These are phyloP conservation scores for Cytospora paraplurivora DNA, from an alignment of 2,329 filamentous ascomycete genomes.

Conservation along the genomic window DNA sequence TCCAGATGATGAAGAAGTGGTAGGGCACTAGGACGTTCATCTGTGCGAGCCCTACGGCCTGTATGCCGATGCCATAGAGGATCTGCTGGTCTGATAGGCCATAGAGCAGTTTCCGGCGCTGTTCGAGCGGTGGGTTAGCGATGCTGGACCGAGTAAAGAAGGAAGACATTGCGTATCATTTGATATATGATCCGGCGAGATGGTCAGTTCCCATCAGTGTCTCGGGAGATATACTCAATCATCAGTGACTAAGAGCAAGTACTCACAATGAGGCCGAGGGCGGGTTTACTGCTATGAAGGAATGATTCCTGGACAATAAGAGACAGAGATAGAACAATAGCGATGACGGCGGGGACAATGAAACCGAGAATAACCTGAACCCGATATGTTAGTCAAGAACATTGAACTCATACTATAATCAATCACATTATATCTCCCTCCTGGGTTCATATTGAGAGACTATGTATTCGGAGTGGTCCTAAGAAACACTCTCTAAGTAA, in stretches of 20 bases:
- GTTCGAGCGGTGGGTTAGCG: neutral
- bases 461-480: no score
- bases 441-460: neutral
- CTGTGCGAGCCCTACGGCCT: conserved; percentile 63
- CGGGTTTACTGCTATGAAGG: conserved; percentile 16
- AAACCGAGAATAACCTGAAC: conserved; percentile 27
- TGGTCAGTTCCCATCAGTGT: neutral
- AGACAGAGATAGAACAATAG: conserved; percentile 24
- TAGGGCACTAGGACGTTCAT: conserved; percentile 62
- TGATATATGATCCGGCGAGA: no score
- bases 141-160: no score
- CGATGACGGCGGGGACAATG: conserved; percentile 25
- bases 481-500: no score
- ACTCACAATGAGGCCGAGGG: conserved; percentile 20
- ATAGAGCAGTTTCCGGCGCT: conserved; percentile 62
- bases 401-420: neutral
- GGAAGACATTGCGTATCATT: no score
- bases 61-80: conserved; percentile 69
- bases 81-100: conserved; percentile 70
- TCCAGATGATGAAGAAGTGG: conserved; percentile 70
- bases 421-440: neutral
- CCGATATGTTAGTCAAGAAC: conserved; percentile 5
- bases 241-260: neutral
- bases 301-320: conserved; percentile 28
- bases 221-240: neutral